Evolutionary conservation across 805 yeast genomes (phyloP).

Genomic region (Brettanomyces bruxellensis): DNA sequence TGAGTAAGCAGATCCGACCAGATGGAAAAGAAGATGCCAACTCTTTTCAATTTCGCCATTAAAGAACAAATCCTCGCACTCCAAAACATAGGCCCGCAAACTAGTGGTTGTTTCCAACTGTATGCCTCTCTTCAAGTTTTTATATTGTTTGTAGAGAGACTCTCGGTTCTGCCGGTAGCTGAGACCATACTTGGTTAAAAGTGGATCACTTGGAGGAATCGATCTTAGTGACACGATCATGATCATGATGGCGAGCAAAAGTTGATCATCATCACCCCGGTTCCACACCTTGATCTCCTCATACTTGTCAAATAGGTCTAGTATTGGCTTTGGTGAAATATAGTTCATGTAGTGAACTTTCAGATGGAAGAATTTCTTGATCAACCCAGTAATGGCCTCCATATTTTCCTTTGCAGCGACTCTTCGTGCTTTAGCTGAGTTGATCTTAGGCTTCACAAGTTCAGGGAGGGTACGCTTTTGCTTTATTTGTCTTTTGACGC

Average conservation of each 20-base stretch:
- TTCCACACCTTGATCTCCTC: slow-evolving; percentile 31
- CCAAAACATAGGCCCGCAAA: slow-evolving; percentile 39
- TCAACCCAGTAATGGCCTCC: slow-evolving; percentile 25
- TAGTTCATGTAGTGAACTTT: slow-evolving; percentile 32
- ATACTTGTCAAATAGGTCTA: slow-evolving; percentile 31
- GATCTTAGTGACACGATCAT: slow-evolving; percentile 31
- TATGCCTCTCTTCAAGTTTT: slow-evolving; percentile 36
- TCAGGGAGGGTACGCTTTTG: slow-evolving; percentile 22
- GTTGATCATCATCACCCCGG: slow-evolving; percentile 33
- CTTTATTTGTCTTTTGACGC: slow-evolving; percentile 21
- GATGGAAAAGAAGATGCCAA: slow-evolving; percentile 42
- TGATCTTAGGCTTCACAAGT: slow-evolving; percentile 5
- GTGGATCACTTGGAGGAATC: slow-evolving; percentile 19
- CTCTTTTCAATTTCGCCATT: slow-evolving; percentile 41
- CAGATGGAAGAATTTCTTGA: slow-evolving; percentile 33
- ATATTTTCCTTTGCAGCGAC: slow-evolving; percentile 23
- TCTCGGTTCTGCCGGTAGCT: slow-evolving; percentile 16
- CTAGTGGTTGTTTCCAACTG: slow-evolving; percentile 39
- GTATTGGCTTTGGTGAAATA: slow-evolving; percentile 25
- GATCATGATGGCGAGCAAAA: slow-evolving; percentile 36
- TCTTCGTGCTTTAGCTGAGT: slow-evolving; percentile 2
- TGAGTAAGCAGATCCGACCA: slow-evolving; percentile 41
- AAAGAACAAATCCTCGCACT: slow-evolving; percentile 41
- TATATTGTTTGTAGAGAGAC: slow-evolving; percentile 31
- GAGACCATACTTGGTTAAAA: slow-evolving; percentile 15